Evolutionary conservation across 129 eudicot genomes (phyloP), one percentile per base, ranked within the genome.

Genomic region (Flaveria sonorensis): DNA sequence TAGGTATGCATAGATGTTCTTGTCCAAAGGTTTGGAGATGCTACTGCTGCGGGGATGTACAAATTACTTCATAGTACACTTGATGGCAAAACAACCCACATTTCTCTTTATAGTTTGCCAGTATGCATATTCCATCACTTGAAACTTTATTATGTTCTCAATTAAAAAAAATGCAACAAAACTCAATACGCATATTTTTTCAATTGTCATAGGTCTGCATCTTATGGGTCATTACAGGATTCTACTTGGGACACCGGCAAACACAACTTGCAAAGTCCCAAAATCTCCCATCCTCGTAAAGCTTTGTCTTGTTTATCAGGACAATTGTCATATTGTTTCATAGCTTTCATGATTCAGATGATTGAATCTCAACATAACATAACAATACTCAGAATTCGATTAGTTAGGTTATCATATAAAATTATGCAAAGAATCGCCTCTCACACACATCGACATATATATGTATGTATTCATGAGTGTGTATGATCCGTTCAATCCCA

Each of bases 1-100:
- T 78, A 93, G 98, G 98, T 93, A 45, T 93, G 97, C 84, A 93
- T 93, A 81, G 98, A 93, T 83, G 98, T 93, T 3, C 87, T 93
- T 47, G 97, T 93, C 71, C 98, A 93, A 83, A 83, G 98, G 81
- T 83, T 93, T 71, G 98, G 98, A 77, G 98, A 93, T 83, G 98
- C 97, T 30, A 87, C 97, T 21, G 98, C 98, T 40, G 98, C 98
- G 74, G 98, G 93, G 80, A 85, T 93, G 84, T 93, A 85, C 88
- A 89, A 89, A 84, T 77, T 93, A 59, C 89, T 93, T 56, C 86
- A 85, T 75, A 86, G 86, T 86, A 77, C 76, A 45, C 82, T 87
- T 18, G 71, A 83, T 59, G 97, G 90, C 78, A 86, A 77, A 74
- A 73, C 88, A 4, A 84, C 98, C 28, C 81, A 83, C 11, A 86